A percentile compares a stretch with the other conserved stretches of the same genome.
phyloP scores from a whole-genome alignment of 2,329 filamentous ascomycete species.

The Penicillium decumbens region DNA sequence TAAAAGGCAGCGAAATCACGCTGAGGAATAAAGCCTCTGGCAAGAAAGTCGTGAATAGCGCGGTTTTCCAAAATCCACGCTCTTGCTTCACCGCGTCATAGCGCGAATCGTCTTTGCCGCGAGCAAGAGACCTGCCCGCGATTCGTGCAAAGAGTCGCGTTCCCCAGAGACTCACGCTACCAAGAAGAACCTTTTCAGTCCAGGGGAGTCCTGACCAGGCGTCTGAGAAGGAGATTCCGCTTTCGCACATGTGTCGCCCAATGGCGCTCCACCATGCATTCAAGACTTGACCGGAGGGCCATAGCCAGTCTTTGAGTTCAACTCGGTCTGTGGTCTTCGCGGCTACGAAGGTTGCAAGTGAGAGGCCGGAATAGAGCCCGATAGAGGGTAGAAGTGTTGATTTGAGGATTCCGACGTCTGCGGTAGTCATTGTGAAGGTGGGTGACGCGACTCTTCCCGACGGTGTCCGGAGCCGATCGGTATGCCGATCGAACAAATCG shows the following conservation, averaged over 20 bases:
- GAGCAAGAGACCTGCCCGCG: constrained; percentile 45
- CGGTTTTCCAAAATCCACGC: constrained; percentile 55
- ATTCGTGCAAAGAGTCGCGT: constrained; percentile 54
- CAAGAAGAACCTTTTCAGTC: constrained; percentile 53
- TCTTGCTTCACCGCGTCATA: constrained; percentile 52
- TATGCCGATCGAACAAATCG: constrained; percentile 1
- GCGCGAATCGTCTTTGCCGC: constrained; percentile 54
- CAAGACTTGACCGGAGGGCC: constrained; percentile 52
- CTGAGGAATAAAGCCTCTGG: constrained; percentile 57
- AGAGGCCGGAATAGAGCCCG: constrained; percentile 50
- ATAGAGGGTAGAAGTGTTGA: constrained; percentile 54
- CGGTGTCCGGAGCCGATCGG: not conserved
- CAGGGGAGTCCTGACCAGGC: constrained; percentile 50
- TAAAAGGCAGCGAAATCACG: constrained; percentile 55
- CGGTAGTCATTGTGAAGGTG: constrained; percentile 8
- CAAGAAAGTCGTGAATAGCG: constrained; percentile 52
- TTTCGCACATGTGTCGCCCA: constrained; percentile 47
- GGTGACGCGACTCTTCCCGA: not conserved
- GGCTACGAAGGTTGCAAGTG: constrained; percentile 50
- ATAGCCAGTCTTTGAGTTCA: constrained; percentile 59
- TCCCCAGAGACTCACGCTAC: constrained; percentile 56
- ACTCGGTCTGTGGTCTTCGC: constrained; percentile 52
- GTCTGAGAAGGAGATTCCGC: constrained; percentile 44
- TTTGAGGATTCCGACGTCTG: constrained; percentile 50
- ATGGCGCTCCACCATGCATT: constrained; percentile 60